Conservation (phyloP, 1,284 basidiomycete species). For the Cryptococcus sp. region DNA sequence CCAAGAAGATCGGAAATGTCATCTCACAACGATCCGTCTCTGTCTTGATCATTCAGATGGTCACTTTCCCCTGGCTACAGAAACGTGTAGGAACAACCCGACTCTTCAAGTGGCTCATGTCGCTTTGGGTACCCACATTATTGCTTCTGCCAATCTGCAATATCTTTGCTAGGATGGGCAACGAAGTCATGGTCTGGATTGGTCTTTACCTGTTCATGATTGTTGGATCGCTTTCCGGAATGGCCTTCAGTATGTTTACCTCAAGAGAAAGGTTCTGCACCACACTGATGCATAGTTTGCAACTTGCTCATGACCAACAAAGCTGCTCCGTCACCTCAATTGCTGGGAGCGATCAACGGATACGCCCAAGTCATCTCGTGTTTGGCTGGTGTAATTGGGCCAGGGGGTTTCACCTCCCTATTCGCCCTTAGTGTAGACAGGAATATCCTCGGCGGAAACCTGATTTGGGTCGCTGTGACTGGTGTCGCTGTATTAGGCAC, state of each 20-base stretch:
- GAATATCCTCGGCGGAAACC: slow-evolving; percentile 31
- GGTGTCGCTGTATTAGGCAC: not conserved
- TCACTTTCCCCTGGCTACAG: slow-evolving; percentile 38
- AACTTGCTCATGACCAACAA: slow-evolving; percentile 39
- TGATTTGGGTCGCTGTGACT: slow-evolving; percentile 28
- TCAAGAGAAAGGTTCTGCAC: not conserved
- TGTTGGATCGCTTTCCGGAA: slow-evolving; percentile 15
- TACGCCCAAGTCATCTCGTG: slow-evolving; percentile 32
- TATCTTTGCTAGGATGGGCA: slow-evolving; percentile 21
- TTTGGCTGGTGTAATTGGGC: slow-evolving; percentile 28
- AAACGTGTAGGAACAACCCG: slow-evolving; percentile 27
- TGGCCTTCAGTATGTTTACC: slow-evolving; percentile 33
- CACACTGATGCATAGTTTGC: slow-evolving; percentile 17
- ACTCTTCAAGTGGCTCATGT: slow-evolving; percentile 29
- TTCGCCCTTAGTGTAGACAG: slow-evolving; percentile 39
- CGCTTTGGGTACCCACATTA: slow-evolving; percentile 34
- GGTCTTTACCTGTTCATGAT: slow-evolving; percentile 16
- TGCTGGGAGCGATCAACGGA: slow-evolving; percentile 34
- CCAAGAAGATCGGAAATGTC: slow-evolving; percentile 32
- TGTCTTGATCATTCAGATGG: slow-evolving; percentile 35
- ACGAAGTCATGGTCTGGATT: slow-evolving; percentile 26
- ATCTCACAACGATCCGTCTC: slow-evolving; percentile 32
- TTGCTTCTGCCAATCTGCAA: slow-evolving; percentile 34
- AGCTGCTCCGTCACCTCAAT: slow-evolving; percentile 25
- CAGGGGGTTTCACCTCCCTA: slow-evolving; percentile 26